Evolutionary conservation across 2,329 filamentous ascomycete genomes (phyloP), one percentile per base, ranked within the genome.

Genomic region (Alternaria ventricosa): DNA sequence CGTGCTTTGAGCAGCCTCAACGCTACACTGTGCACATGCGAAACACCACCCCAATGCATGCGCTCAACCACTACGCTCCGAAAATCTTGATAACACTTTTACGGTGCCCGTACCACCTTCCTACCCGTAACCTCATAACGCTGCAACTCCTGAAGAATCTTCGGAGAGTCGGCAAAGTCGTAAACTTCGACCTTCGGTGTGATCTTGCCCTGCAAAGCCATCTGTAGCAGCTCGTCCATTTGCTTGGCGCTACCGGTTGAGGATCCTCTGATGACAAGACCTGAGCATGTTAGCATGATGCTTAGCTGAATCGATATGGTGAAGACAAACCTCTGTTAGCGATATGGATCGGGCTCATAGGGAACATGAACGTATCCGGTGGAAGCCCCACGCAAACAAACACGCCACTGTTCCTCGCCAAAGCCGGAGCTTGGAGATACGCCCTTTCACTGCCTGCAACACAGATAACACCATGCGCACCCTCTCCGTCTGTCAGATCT

Each of bases 301-400:
- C 20, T 22, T 22, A 3, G 20, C 20, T 22, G 20, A 22, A 22
- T 22, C 20, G 20, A 22, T 4, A 22, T 4, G 20, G 20, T 22
- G 20, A 22, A 22, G 20, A 22, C 20, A 22, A 22, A 22, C 82
- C 82, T 68, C 79, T 80, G 25, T 83, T 82, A 41, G 82, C 82
- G 55, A 84, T 84, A 28, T 83, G 80, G 23, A 85, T 80, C 1
- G 83, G 83, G 6, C 80, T 81, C 63, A 83, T 82, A 6, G 82
- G 82, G 18, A 85, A 75, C 66, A 78, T 78, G 64, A 82, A 84
- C 4, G 77, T 78, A 5, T 76, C 71, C 50, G 79, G 82, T 10
- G 83, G 83, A 41, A 84, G 76, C 2, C 83, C 83, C 5, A 84
- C 82, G 33, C 83, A 84, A 2, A 84, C 82, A 36, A 84, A 76